A percentile compares a stretch with the other conserved stretches of the same genome.
These are phyloP conservation scores for Leptographium wingfieldii DNA, from an alignment of 2,329 filamentous ascomycete genomes.

Conservation along the genomic window DNA sequence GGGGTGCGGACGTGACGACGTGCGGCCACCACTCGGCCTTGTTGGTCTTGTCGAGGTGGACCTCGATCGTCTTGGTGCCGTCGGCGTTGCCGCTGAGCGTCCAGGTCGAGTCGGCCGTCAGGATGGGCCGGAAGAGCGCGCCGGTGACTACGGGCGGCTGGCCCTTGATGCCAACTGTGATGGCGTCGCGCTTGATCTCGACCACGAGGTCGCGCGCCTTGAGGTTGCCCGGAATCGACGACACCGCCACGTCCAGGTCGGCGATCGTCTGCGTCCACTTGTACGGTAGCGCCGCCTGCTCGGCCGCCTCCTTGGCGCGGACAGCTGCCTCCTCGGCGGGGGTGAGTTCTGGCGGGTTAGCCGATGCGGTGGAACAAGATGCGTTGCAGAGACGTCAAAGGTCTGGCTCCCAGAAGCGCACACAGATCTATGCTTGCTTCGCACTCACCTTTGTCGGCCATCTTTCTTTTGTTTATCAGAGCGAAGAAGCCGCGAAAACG, in stretches of 20 bases:
- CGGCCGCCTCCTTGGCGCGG: conserved; percentile 62
- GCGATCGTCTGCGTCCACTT: conserved; percentile 92
- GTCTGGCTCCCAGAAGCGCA: no score
- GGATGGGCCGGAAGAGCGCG: conserved; percentile 67
- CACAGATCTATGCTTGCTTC: no score
- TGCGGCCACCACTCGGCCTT: conserved; percentile 99
- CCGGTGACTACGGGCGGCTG: conserved; percentile 81
- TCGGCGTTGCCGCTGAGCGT: conserved; percentile 43
- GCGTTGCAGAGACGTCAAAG: neutral
- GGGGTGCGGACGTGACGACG: conserved; percentile 73
- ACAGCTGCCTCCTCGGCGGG: conserved; percentile 45
- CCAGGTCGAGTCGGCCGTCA: conserved; percentile 85
- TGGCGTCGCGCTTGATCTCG: conserved; percentile 63
- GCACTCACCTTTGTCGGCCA: neutral
- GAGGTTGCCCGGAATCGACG: conserved; percentile 64
- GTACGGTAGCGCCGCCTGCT: conserved; percentile 88
- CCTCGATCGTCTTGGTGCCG: conserved; percentile 14
- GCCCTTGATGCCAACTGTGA: conserved; percentile 77
- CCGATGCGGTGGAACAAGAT: neutral
- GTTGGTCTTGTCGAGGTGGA: conserved; percentile 40
- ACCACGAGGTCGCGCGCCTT: conserved; percentile 77
- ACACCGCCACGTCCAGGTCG: conserved; percentile 70
- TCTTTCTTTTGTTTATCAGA: neutral
- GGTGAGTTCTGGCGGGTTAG: conserved; percentile 30
- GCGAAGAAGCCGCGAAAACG: neutral